These are phyloP conservation scores for Diplotaxis tenuifolia DNA, from an alignment of 345 rosid species.

Conservation along the genomic window DNA sequence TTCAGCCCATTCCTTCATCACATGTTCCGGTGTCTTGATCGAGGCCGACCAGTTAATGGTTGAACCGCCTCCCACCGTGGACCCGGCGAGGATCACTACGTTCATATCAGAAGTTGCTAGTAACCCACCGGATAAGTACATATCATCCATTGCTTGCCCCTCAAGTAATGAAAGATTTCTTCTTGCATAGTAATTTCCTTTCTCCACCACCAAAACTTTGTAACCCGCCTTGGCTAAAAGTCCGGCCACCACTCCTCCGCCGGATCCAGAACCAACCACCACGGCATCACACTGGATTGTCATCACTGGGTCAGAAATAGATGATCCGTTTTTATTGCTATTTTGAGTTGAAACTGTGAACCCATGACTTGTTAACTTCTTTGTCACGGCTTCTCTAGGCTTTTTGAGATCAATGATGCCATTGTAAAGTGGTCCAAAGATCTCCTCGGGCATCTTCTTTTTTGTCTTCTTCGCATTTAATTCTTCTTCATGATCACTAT, in stretches of 20 bases:
- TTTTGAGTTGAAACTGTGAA: conserved; percentile 42
- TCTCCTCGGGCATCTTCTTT: conserved; percentile 36
- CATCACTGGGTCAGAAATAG: conserved; percentile 39
- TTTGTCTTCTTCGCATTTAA: conserved; percentile 26
- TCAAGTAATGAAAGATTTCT: conserved; percentile 69
- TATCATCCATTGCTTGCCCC: conserved; percentile 71
- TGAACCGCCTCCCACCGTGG: conserved; percentile 88
- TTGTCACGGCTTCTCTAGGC: conserved; percentile 45
- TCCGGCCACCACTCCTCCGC: conserved; percentile 82
- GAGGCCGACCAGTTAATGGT: conserved; percentile 90
- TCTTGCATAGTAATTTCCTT: conserved; percentile 71
- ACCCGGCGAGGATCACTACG: conserved; percentile 62
- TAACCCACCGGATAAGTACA: conserved; percentile 64
- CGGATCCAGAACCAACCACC: conserved; percentile 81
- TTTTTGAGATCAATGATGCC: conserved; percentile 50
- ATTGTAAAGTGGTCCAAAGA: conserved; percentile 59
- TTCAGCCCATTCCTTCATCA: conserved; percentile 63
- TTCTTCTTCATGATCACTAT: conserved; percentile 34
- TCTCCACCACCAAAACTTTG: conserved; percentile 73
- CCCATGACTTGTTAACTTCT: conserved; percentile 43
- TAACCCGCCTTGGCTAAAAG: conserved; percentile 71
- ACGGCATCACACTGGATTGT: conserved; percentile 72
- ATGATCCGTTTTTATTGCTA: conserved; percentile 7
- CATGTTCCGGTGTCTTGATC: conserved; percentile 66
- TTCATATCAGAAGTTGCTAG: conserved; percentile 60